Evolutionary conservation across 352 stramenopile genomes (phyloP), one percentile per base, ranked within the genome.

Genomic region (Globisporangium cederbergense): DNA sequence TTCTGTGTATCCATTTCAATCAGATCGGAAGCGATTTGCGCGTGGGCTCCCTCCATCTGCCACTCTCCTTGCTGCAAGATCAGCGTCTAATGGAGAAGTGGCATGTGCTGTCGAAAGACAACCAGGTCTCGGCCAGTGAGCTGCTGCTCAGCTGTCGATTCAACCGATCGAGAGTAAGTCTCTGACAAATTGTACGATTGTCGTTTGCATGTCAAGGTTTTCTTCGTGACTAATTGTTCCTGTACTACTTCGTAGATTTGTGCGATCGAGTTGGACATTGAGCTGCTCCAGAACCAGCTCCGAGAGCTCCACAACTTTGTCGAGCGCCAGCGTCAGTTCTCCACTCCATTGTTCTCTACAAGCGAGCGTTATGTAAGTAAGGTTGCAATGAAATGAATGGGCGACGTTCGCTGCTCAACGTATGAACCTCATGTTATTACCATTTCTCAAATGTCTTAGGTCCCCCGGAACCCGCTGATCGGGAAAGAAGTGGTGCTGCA

Each of bases 241-340:
- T 45, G 2, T 9, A 64, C 50, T 34, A 25, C 51, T 56, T 45
- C 50, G 22, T 42, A 89, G 80, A 81, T 88, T 49, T 81, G 72
- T 18, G 73, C 75, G 3, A 49, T 88, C 22, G 73, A 86, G 57
- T 61, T 86, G 20, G 78, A 88, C 28, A 60, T 79, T 13, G 76
- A 86, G 49, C 59, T 90, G 42, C 59, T 88, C 38, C 77, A 86
- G 58, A 90, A 88, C 43, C 81, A 90, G 66, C 68, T 78, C 20
- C 77, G 73, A 30, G 81, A 90, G 67, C 67, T 90, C 22, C 66
- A 76, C 53, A 74, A 79, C 58, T 90, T 88, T 46, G 52, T 87
- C 40, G 67, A 72, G 54, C 67, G 76, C 6, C 78, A 89, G 71
- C 78, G 72, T 46, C 72, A 77, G 68, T 43, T 65, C 49, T 60